Conservation (phyloP, 2,329 filamentous ascomycete genomes). For the Ophiostoma ips region DNA sequence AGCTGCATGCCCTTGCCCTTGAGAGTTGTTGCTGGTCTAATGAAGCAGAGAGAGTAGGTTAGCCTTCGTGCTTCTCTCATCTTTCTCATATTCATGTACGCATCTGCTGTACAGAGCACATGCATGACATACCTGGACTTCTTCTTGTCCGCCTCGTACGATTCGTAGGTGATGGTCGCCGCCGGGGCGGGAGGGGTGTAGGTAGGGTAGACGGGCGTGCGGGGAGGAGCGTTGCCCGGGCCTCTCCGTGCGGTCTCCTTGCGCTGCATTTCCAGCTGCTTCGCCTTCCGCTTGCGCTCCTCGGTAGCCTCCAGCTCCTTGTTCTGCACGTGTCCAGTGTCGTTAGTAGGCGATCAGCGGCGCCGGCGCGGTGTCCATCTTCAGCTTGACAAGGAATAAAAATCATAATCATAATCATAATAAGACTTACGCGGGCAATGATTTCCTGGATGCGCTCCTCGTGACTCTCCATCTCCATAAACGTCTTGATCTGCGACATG, state of each 20-base stretch:
- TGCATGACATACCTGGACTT: conserved; percentile 57
- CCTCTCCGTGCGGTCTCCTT: conserved; percentile 77
- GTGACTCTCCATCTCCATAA: conserved; percentile 97
- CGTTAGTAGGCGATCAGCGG: too few species aligned
- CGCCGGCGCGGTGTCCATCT: too few species aligned
- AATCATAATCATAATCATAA: too few species aligned
- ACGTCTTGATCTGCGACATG: conserved; percentile 95
- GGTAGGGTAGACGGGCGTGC: conserved; percentile 72
- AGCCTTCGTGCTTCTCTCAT: too few species aligned
- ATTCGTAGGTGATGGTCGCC: conserved; percentile 73
- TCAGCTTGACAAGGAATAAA: too few species aligned
- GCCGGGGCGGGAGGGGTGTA: conserved; percentile 63
- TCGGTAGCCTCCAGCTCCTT: conserved; percentile 97
- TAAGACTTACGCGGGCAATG: conserved; percentile 64
- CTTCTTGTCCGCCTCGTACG: conserved; percentile 95
- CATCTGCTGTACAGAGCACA: too few species aligned
- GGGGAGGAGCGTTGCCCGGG: conserved; percentile 34
- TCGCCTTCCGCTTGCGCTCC: conserved; percentile 95
- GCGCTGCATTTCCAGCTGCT: conserved; percentile 96
- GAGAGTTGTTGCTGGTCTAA: conserved; percentile 34
- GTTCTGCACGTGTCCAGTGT: conserved; percentile 44
- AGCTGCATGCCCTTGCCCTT: conserved; percentile 98
- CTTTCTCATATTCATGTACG: too few species aligned
- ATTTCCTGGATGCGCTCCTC: conserved; percentile 99
- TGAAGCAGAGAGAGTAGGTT: background rate